phyloP scores from a whole-genome alignment of 441 rosid species.

The Pelargonium australe region DNA sequence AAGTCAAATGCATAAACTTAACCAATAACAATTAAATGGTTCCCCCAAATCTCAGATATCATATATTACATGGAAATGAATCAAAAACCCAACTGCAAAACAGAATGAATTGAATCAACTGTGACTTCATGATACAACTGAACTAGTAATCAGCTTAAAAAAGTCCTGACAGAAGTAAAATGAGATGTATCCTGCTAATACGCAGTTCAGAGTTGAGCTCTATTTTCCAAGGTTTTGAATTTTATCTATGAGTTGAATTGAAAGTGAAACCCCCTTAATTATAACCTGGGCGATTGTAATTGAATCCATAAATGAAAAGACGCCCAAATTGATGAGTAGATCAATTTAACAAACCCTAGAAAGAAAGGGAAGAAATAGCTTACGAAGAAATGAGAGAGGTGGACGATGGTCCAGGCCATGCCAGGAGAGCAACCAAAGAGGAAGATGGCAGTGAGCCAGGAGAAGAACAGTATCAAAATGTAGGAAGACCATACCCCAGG shows the following conservation, averaged over 20 bases:
- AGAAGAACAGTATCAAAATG: conserved; percentile 63
- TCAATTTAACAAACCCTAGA: neutral
- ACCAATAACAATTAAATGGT: neutral
- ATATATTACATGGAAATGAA: neutral
- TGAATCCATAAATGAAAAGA: too few species aligned
- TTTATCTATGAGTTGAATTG: too few species aligned
- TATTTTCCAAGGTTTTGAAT: too few species aligned
- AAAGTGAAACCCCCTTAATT: too few species aligned
- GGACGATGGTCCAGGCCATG: conserved; percentile 91
- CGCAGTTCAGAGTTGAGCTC: too few species aligned
- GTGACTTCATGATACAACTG: neutral
- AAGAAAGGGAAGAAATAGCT: conserved; percentile 19
- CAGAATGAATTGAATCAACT: neutral
- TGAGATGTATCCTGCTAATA: too few species aligned
- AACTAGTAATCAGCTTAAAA: neutral
- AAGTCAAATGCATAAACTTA: too few species aligned
- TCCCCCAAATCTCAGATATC: neutral
- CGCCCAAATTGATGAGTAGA: neutral
- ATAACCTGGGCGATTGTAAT: too few species aligned
- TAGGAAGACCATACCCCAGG: conserved; percentile 91
- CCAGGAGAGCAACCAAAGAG: conserved; percentile 73
- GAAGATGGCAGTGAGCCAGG: conserved; percentile 75
- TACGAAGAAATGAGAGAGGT: conserved; percentile 71
- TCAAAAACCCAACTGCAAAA: neutral
- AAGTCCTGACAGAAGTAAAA: too few species aligned